Conservation (phyloP, 305 asterid genomes). For the Fraxinus dipetala region DNA sequence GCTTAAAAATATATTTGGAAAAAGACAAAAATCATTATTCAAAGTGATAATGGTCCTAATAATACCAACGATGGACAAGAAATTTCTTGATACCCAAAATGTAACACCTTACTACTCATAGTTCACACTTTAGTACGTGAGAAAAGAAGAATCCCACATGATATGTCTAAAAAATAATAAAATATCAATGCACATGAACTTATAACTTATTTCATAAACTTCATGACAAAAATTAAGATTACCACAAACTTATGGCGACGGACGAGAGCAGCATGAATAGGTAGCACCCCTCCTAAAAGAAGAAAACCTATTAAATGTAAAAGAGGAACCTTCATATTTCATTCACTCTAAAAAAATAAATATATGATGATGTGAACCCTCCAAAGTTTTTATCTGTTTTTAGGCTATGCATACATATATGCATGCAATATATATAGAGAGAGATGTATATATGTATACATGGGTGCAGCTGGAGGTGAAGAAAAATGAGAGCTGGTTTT, state of each 20-base stretch:
- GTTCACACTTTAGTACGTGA: no score
- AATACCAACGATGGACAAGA: no score
- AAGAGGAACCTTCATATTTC: slow-evolving; percentile 20
- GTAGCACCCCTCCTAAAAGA: slow-evolving; percentile 22
- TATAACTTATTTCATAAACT: background rate
- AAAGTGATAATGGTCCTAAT: no score
- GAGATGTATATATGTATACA: no score
- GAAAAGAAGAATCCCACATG: no score
- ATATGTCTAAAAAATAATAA: no score
- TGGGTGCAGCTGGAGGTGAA: background rate
- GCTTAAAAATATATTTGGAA: no score
- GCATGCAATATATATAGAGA: background rate
- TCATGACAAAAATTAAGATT: background rate
- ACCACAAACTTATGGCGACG: slow-evolving; percentile 31
- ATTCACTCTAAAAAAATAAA: background rate
- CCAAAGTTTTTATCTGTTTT: background rate
- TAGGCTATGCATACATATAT: background rate
- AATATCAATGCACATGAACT: background rate
- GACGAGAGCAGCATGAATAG: slow-evolving; percentile 15
- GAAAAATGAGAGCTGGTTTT: background rate
- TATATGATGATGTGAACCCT: background rate
- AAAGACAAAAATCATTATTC: no score
- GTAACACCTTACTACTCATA: no score
- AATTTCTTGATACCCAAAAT: no score
- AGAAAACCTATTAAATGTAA: slow-evolving; percentile 4